Base-by-base conservation (phyloP, 306 rosid genomes). In the Castanopsis chinensis region DNA sequence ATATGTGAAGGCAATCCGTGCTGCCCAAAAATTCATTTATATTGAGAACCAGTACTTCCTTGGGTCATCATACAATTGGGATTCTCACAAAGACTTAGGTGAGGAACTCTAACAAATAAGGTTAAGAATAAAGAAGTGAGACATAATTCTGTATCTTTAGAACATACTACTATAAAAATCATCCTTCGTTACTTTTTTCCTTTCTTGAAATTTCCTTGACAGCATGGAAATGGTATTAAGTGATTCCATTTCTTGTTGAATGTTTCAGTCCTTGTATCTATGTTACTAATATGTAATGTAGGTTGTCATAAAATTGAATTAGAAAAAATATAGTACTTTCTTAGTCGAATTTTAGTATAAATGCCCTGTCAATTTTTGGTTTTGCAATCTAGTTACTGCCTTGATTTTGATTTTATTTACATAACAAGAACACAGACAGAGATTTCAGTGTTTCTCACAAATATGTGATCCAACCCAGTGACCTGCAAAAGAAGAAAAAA, bases 31-130 rank as follows among this genome's bases (percentile, higher is more conserved):
- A 77, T 93, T 90, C 83, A 89, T 93, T 75, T 93, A 91, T 75
- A 89, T 91, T 13, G 97, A 93, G 82, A 93, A 91, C 73, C 97
- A 93, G 80, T 91, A 93, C 85, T 93, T 91, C 80, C 88, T 92
- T 32, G 98, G 98, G 51, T 94, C 98, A 0, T 94, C 98, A 8
- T 91, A 82, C 81, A 88, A 90, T 74, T 94, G 99, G 97, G 83
- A 74, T 80, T 85, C 94, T 78, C 64, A 41, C 82, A 91, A 32
- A 81, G 93, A 92, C 75, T 75, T 88, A 3, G 97, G 99, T 92
- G 77, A 85, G 86, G 68, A 79, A 71, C 52, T 82, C 61, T 45
- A 41, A 52, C 33, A 23, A 49, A 56, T 74, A 64, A 63, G 55
- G 70, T 49, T 17, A 54, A 65, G 45, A 60, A 55, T 80, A 60